Evolutionary conservation across 169 alveolate species (phyloP), one percentile per base, ranked within the genome.

Genomic region (Plasmodium chabaudi): DNA sequence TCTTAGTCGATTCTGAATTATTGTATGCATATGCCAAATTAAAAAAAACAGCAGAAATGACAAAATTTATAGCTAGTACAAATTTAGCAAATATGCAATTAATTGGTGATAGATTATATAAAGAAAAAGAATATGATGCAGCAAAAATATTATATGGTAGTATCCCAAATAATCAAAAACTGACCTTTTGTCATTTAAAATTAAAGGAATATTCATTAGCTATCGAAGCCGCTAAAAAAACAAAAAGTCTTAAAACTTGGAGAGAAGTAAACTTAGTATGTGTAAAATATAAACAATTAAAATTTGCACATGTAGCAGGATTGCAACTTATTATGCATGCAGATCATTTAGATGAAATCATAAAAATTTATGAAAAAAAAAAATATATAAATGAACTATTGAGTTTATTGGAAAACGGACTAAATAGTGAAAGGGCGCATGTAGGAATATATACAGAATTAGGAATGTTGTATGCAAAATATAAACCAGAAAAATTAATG

Each of bases 151-250:
- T 99, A 44, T 99, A 95, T 94, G 94, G 97, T 60, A 94, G 96
- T 46, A 94, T 97, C 71, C 99, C 99, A 27, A 98, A 99, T 94
- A 96, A 98, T 93, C 98, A 99, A 77, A 98, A 98, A 93, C 95
- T 99, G 61, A 99, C 99, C 19, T 93, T 98, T 60, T 98, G 99
- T 88, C 94, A 95, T 87, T 98, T 98, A 42, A 96, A 97, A 63
- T 93, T 99, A 72, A 97, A 96, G 92, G 98, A 98, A 87, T 98
- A 95, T 92, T 94, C 96, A 59, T 97, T 96, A 79, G 99, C 99
- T 2, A 97, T 98, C 53, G 99, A 98, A 67, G 98, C 99, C 44
- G 99, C 99, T 23, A 96, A 98, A 95, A 98, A 98, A 92, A 99
- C 99, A 47, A 98, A 98, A 92, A 98, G 98, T 71, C 99, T 99